Evolutionary conservation across 129 eudicot genomes (phyloP).

Genomic region (Pulicaria dysenterica): DNA sequence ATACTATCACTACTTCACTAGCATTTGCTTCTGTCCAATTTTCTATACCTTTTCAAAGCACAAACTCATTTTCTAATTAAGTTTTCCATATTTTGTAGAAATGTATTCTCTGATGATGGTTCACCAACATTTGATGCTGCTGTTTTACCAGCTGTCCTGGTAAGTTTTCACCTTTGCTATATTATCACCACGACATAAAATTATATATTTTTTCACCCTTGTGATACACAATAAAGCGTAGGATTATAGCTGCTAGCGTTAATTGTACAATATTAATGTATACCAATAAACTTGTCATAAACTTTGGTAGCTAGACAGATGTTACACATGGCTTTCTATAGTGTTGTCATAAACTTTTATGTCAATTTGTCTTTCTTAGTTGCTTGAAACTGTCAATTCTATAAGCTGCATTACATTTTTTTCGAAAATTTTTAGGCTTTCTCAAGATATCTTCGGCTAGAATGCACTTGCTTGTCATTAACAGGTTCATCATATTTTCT

Average conservation of each 20-base stretch:
- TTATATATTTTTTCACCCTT: neutral
- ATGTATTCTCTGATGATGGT: conserved; percentile 71
- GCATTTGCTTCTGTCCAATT: neutral
- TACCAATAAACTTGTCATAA: neutral
- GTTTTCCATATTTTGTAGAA: conserved; percentile 46
- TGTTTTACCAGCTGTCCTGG: conserved; percentile 72
- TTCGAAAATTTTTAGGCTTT: conserved; percentile 51
- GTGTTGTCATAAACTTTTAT: neutral
- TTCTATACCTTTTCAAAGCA: neutral
- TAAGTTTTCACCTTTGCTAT: conserved; percentile 22
- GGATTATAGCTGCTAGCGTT: neutral
- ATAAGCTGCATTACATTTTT: neutral
- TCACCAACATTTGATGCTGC: conserved; percentile 51
- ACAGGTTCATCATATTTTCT: conserved; percentile 49
- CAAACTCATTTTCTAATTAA: conserved; percentile 1
- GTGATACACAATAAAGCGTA: neutral
- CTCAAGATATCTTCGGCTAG: conserved; percentile 72
- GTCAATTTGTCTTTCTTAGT: neutral
- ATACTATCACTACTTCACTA: neutral
- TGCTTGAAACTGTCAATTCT: neutral
- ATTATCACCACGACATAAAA: neutral
- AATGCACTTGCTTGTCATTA: conserved; percentile 56
- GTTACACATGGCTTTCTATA: neutral
- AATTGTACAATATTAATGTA: neutral
- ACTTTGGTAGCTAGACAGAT: neutral